phyloP scores from a whole-genome alignment of 2,329 filamentous ascomycete species.

The Aureobasidium mangrovei region DNA sequence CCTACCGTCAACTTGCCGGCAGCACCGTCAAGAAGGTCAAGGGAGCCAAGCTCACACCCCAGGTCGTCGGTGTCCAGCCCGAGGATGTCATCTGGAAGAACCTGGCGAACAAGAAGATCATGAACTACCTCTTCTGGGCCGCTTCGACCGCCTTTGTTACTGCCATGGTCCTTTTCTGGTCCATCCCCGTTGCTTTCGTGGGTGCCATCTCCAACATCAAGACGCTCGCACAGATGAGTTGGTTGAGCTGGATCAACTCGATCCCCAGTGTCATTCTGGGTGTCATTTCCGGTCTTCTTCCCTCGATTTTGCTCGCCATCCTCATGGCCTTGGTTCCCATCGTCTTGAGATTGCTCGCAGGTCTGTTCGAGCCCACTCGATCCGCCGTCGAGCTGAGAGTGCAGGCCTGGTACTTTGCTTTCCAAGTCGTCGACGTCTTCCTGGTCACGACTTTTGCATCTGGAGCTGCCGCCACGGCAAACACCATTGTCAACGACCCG shows the following conservation, averaged over 20 bases:
- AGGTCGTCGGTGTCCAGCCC: constrained; percentile 35
- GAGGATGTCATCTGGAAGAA: constrained; percentile 42
- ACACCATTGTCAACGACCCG: constrained; percentile 28
- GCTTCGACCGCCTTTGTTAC: constrained; percentile 27
- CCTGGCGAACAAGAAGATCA: constrained; percentile 28
- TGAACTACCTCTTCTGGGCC: constrained; percentile 23
- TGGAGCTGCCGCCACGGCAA: constrained; percentile 27
- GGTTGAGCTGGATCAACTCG: constrained; percentile 25
- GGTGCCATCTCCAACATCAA: constrained; percentile 28
- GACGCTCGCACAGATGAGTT: constrained; percentile 24
- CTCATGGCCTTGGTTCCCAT: constrained; percentile 81
- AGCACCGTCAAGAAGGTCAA: background rate
- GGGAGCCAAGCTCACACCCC: constrained; percentile 20
- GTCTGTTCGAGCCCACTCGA: constrained; percentile 39
- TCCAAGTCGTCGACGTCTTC: constrained; percentile 36
- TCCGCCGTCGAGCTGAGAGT: constrained; percentile 36
- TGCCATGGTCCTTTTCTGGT: constrained; percentile 30
- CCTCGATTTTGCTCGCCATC: constrained; percentile 63
- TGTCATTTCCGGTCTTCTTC: constrained; percentile 26
- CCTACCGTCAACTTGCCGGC: constrained; percentile 51
- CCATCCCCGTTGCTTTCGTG: constrained; percentile 27
- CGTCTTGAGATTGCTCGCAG: constrained; percentile 73
- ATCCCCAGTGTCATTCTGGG: constrained; percentile 24
- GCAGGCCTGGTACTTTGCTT: constrained; percentile 32
- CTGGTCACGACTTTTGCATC: constrained; percentile 33